phyloP scores from a whole-genome alignment of 2,329 filamentous ascomycete species.

The Venturia aucupariae region DNA sequence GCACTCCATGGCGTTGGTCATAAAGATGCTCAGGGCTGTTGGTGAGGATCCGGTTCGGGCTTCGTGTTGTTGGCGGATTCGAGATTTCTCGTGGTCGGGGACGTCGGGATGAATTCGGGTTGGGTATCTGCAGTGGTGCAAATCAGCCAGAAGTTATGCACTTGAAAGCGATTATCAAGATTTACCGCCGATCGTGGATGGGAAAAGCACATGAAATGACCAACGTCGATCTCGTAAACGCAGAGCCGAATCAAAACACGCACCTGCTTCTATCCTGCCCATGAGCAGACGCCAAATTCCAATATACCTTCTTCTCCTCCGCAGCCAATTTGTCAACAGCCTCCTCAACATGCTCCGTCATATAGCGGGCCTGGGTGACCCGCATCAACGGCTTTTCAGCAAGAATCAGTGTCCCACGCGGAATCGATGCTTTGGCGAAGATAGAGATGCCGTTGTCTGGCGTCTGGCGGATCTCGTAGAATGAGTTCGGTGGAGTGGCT shows the following conservation, averaged over 20 bases:
- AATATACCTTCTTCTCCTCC: not conserved
- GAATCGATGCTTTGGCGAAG: constrained; percentile 4
- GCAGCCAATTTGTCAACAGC: not conserved
- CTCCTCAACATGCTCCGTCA: constrained; percentile 2
- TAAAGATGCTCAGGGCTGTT: constrained; percentile 9
- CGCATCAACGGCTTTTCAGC: constrained; percentile 9
- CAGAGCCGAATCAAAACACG: not conserved
- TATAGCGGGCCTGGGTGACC: constrained; percentile 5
- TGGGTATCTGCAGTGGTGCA: not conserved
- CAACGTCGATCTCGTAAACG: not conserved
- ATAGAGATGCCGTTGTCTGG: not conserved
- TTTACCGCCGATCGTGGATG: too few species aligned
- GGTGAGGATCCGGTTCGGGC: constrained; percentile 2
- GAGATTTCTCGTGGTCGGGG: constrained; percentile 2
- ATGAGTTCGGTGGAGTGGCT: constrained; percentile 18
- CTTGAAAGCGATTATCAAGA: too few species aligned
- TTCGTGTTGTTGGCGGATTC: constrained; percentile 13
- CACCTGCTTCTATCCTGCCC: not conserved
- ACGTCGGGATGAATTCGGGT: not conserved
- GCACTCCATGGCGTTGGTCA: constrained; percentile 14
- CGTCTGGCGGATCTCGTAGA: constrained; percentile 14
- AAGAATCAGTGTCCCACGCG: not conserved
- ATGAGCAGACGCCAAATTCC: constrained; percentile 9
- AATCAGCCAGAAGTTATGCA: not conserved
- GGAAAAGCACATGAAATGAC: too few species aligned